Evolutionary conservation across 202 grass and related monocot species (phyloP), one percentile per base, ranked within the genome.

Genomic region (Panicum virgatum): DNA sequence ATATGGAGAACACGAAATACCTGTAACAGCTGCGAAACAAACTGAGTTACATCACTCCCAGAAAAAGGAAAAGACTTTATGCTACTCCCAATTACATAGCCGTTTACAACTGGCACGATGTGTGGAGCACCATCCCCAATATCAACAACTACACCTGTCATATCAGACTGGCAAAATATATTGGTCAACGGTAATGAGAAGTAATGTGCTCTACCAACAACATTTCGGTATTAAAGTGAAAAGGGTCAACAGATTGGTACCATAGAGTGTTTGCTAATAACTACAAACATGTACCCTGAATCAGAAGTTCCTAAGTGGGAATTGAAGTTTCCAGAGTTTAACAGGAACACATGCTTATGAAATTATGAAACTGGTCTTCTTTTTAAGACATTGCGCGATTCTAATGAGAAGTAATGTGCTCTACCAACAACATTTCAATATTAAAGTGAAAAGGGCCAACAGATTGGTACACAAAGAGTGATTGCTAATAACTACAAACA

Each of bases 81-180:
- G 89, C 92, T 98, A 71, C 96, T 98, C 45, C 96, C 96, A 76
- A 98, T 96, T 42, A 98, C 90, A 85, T 98, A 98, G 72, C 96
- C 96, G 73, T 98, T 92, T n/a, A 98, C 92, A 78, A 98, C 96
- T 14, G 96, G 96, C 59, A 98, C 96, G 7, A 98, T 74, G 62
- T 98, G 92, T 18, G 92, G 80, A 60, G 92, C 82, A 69, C 96
- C 92, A 86, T 98, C 89, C 82, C 96, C 96, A 65, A 98, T 96
- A 83, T 98, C 96, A 81, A 98, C 90, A 84, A 96, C 92, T 60
- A 96, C 96, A 82, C 96, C 96, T 93, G 96, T 98, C 92, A 95
- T 98, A 89, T 95, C 92, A 93, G 89, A 88, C 96, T 98, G 92
- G 93, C 51, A 81, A 85, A 84, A 85, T 83, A 82, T 87, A 89